Base-by-base conservation (phyloP, 208 protist genomes). In the Porcisia deanei region DNA sequence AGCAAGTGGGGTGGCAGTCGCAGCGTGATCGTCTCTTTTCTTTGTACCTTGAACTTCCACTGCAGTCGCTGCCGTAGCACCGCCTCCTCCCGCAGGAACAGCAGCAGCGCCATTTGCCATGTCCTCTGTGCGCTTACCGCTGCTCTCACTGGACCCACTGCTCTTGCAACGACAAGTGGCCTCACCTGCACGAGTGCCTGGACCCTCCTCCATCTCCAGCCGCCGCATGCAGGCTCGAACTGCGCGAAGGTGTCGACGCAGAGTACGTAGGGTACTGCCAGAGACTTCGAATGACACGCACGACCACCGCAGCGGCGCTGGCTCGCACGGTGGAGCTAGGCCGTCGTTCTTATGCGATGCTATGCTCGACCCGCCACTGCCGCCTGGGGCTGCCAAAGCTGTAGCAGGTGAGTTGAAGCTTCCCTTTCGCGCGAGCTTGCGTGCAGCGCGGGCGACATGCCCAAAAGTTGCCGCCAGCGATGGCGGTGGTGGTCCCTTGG, bases 211-310 rank as follows among this genome's bases (percentile, higher is more conserved):
- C 9, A 14, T 57, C n/a, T 69, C 66, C 18, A 71, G 37, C 8
- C 66, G 78, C 30, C 71, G 22, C 73, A 78, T 68, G 73, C 78
- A 82, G 49, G 58, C 66, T 57, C 65, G 78, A 14, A 82, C 73
- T 14, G 61, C 59, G 14, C 69, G 68, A 41, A 82, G 78, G 68
- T 82, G 73, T 9, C 78, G 78, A 10, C 73, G 78, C 39, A 82
- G 72, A 2, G 34, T 63, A 10, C 55, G 66, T 39, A 82, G 14
- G 39, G 73, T 59, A 45, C 58, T 57, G 58, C 59, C 60, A 58
- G 65, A 59, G 41, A 82, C 30, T 67, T 78, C 78, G 20, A 82
- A 22, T 22, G 78, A 82, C 7, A 82, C 61, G 61, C 67, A 82
- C 53, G 53, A 47, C 78, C 78, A 82, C 30, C 78, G 72, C 54